Evolutionary conservation across 2,329 filamentous ascomycete genomes (phyloP), one percentile per base, ranked within the genome.

Genomic region (Fusarium albidum): DNA sequence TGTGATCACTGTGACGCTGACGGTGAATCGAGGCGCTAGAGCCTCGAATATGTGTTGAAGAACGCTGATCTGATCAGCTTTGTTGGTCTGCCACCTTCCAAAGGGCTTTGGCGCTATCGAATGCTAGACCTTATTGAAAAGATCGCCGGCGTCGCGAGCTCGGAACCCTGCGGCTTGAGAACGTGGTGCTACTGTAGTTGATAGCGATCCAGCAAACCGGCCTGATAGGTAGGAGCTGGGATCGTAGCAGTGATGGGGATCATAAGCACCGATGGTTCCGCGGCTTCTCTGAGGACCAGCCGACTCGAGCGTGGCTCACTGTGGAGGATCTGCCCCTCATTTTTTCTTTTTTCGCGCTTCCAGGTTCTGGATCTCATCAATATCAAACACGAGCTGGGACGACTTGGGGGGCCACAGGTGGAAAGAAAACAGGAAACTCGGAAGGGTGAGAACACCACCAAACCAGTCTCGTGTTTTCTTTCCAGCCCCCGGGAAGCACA

Each of bases 1-100:
- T 63, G 59, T 49, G 41, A 57, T 53, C 47, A 60, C 59, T 62
- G 59, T 63, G 59, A 62, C 59, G 59, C 61, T 62, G 38, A 62
- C 59, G 59, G 59, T 63, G 55, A 47, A 44, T 55, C 45, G 43
- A 59, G 51, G 49, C 59, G 59, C 59, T 62, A 59, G 48, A 59
- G 40, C 48, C 40, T 59, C 18, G 29, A 21, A 21, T 21, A 21
- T 47, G 18, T 46, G 39, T 46, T 59, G 40, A 44, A 37, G 41
- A 50, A 45, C 27, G 34, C 39, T 44, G 41, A 49, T 41, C 49
- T 46, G 50, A 61, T 61, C 53, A 61, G 53, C 58, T 21, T 21
- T 49, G 47, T 51, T 34, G 35, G 37, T 42, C 34, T 51, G 34
- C 13, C 38, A 49, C 45, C 41, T 48, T 45, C 34, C 31, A 41